A percentile compares a stretch with the other conserved stretches of the same genome.
These are phyloP conservation scores for Rhizophagus sp. DNA, from an alignment of 192 early-diverging fungal species.

Conservation along the genomic window DNA sequence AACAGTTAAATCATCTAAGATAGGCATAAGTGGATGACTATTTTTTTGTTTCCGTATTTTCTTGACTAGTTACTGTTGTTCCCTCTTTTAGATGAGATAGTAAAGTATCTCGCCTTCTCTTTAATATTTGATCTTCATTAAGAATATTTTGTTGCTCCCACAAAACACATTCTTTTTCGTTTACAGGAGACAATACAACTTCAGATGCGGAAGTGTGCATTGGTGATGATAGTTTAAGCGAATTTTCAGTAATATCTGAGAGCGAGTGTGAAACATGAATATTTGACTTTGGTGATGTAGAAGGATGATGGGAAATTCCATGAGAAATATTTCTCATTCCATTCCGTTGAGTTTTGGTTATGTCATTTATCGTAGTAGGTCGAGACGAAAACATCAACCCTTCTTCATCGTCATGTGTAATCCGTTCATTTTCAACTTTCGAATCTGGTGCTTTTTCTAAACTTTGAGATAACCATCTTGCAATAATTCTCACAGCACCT, in stretches of 20 bases:
- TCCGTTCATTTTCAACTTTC: background rate
- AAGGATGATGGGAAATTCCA: background rate
- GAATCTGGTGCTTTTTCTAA: background rate
- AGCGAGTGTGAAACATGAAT: slow-evolving; percentile 5
- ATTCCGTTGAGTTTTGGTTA: background rate
- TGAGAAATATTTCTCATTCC: background rate
- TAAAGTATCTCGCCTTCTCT: slow-evolving; percentile 20
- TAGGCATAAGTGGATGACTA: background rate
- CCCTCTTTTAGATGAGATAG: slow-evolving; percentile 6
- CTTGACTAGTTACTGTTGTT: background rate
- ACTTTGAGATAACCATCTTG: slow-evolving; percentile 21
- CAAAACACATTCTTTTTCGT: slow-evolving; percentile 11
- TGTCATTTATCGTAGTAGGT: background rate
- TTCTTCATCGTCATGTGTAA: slow-evolving; percentile 3
- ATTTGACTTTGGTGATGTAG: background rate
- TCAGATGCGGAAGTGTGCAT: background rate
- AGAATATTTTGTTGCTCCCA: slow-evolving; percentile 29
- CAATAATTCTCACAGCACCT: slow-evolving; percentile 45
- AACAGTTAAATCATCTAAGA: too few relatives aligned
- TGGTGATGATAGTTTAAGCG: background rate
- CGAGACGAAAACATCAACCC: background rate
- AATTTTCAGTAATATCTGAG: slow-evolving; percentile 13
- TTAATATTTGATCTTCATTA: slow-evolving; percentile 15
- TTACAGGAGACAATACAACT: background rate
- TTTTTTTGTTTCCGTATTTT: background rate